Evolutionary conservation across 176 grass and related monocot genomes (phyloP).

Genomic region (Oryza glumipatula): DNA sequence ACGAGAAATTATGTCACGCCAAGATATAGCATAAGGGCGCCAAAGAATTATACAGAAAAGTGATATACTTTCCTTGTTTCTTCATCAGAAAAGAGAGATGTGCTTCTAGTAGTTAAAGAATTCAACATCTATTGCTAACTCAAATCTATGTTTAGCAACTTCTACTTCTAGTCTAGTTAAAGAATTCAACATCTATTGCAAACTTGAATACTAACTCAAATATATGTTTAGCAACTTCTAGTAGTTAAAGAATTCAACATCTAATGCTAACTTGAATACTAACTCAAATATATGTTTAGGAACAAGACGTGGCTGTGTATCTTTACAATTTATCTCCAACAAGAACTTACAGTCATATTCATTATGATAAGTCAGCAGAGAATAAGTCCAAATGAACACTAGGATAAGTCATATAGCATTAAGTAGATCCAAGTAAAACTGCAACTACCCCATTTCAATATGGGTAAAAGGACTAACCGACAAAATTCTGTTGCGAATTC

Average conservation of each 20-base stretch:
- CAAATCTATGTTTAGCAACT: background rate
- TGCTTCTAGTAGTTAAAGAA: constrained; percentile 11
- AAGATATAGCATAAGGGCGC: constrained; percentile 12
- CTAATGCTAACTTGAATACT: no score
- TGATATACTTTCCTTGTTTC: constrained; percentile 11
- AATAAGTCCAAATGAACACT: constrained; percentile 14
- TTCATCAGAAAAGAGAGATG: constrained; percentile 16
- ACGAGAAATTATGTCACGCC: constrained; percentile 14
- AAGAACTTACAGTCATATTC: background rate
- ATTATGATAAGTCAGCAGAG: background rate
- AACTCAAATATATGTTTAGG: background rate
- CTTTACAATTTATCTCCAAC: constrained; percentile 1
- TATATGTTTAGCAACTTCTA: background rate
- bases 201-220: background rate
- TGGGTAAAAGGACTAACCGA: constrained; percentile 66
- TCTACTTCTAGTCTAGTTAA: background rate
- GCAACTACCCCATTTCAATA: background rate
- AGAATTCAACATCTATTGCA: background rate
- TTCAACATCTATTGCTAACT: background rate
- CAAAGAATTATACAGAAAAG: constrained; percentile 18
- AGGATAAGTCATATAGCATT: background rate
- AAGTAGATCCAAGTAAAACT: constrained; percentile 12
- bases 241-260: no score
- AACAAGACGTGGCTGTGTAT: background rate
- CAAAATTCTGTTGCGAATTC: constrained; percentile 95